Evolutionary conservation across 768 basidiomycete species (phyloP).

Genomic region (Tricholoma terreum): DNA sequence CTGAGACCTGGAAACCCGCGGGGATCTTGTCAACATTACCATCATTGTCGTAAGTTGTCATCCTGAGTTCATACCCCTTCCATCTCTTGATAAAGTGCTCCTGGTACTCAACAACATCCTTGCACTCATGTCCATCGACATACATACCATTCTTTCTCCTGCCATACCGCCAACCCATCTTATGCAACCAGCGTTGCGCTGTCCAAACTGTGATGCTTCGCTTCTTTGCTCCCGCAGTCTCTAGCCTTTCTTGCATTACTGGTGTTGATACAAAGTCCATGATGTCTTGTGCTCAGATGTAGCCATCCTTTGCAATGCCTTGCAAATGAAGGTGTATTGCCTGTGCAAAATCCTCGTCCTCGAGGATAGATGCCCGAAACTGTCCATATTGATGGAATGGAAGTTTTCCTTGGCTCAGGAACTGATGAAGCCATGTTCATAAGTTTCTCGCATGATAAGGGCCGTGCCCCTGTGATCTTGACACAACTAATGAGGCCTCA

Average conservation of each 20-base stretch:
- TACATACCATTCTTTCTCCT: slow-evolving; percentile 9
- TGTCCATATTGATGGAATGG: background rate
- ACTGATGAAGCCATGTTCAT: slow-evolving; percentile 29
- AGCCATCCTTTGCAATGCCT: slow-evolving; percentile 21
- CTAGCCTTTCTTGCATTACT: slow-evolving; percentile 22
- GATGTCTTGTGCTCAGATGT: slow-evolving; percentile 28
- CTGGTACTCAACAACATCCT: slow-evolving; percentile 36
- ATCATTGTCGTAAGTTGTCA: slow-evolving; percentile 25
- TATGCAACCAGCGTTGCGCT: slow-evolving; percentile 31
- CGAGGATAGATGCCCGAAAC: slow-evolving; percentile 10
- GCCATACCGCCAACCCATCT: slow-evolving; percentile 28
- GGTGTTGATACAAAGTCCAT: slow-evolving; percentile 26
- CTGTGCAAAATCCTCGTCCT: slow-evolving; percentile 30
- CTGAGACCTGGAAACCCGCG: slow-evolving; percentile 20
- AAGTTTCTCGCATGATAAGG: slow-evolving; percentile 26
- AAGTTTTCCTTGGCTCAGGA: slow-evolving; percentile 3
- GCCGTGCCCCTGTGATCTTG: slow-evolving; percentile 27
- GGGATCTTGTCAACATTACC: slow-evolving; percentile 19
- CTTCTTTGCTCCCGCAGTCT: background rate
- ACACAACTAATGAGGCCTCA: slow-evolving; percentile 27
- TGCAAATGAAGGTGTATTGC: slow-evolving; percentile 26
- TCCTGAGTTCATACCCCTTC: slow-evolving; percentile 23
- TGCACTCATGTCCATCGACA: slow-evolving; percentile 23
- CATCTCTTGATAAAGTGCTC: slow-evolving; percentile 22
- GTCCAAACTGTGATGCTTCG: slow-evolving; percentile 20